These are phyloP conservation scores for Gossypium ekmanianum DNA, from an alignment of 345 rosid genomes.

Conservation along the genomic window DNA sequence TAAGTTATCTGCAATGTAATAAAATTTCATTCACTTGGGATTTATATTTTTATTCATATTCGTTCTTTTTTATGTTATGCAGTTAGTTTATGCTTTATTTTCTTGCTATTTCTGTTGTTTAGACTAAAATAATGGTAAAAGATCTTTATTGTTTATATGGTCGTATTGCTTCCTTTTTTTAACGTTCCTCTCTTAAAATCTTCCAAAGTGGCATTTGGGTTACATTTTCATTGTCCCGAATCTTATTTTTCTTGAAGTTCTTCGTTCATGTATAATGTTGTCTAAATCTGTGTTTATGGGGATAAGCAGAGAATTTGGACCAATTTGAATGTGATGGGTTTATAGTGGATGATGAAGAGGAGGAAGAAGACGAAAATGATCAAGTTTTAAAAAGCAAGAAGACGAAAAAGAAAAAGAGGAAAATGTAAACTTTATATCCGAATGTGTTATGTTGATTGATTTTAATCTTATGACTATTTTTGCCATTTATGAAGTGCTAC, in stretches of 20 bases:
- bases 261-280: not conserved
- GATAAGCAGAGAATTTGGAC: constrained; percentile 55
- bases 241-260: not conserved
- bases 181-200: not conserved
- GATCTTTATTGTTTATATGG: not conserved
- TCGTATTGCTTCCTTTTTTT: not conserved
- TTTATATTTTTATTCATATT: not conserved
- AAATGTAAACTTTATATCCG: constrained; percentile 28
- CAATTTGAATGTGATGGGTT: constrained; percentile 26
- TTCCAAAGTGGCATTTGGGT: not conserved
- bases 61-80: not conserved
- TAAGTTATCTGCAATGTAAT: not conserved
- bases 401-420: constrained; percentile 64
- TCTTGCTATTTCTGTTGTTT: too few relatives aligned
- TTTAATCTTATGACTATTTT: not conserved
- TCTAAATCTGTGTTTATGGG: not conserved
- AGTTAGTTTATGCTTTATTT: too few relatives aligned
- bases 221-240: too few relatives aligned
- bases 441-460: not conserved
- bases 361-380: constrained; percentile 57
- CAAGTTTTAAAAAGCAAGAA: constrained; percentile 53
- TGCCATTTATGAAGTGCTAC: not conserved
- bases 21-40: not conserved
- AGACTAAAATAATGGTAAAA: not conserved
- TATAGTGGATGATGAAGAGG: constrained; percentile 43